Evolutionary conservation across 2,329 filamentous ascomycete species (phyloP), one percentile per base, ranked within the genome.

Genomic region (Venturia nashicola): DNA sequence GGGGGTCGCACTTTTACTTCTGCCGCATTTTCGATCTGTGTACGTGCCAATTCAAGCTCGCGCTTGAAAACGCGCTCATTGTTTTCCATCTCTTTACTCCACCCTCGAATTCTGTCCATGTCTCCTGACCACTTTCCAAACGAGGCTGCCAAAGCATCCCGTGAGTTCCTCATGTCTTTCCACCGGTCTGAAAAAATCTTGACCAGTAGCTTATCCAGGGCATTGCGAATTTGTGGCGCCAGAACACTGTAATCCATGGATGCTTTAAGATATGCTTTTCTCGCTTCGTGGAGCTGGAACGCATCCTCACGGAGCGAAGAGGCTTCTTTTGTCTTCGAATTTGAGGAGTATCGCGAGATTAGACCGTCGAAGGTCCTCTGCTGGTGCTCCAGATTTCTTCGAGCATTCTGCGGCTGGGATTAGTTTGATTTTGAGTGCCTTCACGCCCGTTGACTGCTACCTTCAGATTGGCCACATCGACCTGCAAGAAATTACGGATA

Each of bases 201-300:
- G 66, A 97, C 90, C 16, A 99, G 80, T 42, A 97, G 76, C 76
- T 89, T 91, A 74, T 99, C 94, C 65, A 97, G 81, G 1, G 87
- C 85, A 69, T 88, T 86, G 59, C 94, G 86, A 57, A 97, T 77
- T 74, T 97, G 91, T 0, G 94, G 92, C 1, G 90, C 90, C 68
- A 91, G 83, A 68, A 94, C 85, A 70, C 90, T 96, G 73, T 92
- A 97, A 74, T 99, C 94, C 84, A 99, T 86, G 16, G 90, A 92
- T 1, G 92, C 89, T 72, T 91, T 93, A 54, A 97, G 80, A 73
- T 99, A 99, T 40, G 86, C 84, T 71, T 94, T 95, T 65, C 93
- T 85, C 32, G 90, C 89, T 78, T 97, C 94, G 72, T 96, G 94
- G 44, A 97, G 85, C 72, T 94, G 87, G 71, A 99, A 99, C 0